phyloP scores from a whole-genome alignment of 805 yeast genomes.

The Myxozyma geophila region DNA sequence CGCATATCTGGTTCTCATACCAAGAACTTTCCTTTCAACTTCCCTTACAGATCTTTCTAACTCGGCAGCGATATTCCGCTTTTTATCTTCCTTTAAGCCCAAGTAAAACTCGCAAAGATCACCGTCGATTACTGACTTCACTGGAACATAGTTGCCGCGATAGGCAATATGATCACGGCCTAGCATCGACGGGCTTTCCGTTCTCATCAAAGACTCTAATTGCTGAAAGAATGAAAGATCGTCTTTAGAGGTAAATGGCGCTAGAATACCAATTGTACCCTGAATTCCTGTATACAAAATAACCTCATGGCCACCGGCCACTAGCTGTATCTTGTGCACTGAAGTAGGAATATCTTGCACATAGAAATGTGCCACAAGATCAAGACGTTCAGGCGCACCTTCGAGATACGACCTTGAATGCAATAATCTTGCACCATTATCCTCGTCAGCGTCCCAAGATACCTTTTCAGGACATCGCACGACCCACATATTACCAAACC shows the following conservation, averaged over 20 bases:
- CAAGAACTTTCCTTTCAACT: conserved; percentile 43
- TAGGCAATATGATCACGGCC: conserved; percentile 71
- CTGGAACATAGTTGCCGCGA: conserved; percentile 83
- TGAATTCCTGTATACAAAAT: conserved; percentile 75
- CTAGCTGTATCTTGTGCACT: conserved; percentile 58
- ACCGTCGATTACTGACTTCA: conserved; percentile 80
- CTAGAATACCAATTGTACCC: conserved; percentile 77
- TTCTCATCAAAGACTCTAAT: conserved; percentile 53
- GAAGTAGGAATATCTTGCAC: conserved; percentile 73
- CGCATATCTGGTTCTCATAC: conserved; percentile 41
- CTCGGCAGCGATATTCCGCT: conserved; percentile 42
- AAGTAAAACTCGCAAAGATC: conserved; percentile 72
- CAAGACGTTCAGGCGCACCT: conserved; percentile 61
- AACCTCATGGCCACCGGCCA: conserved; percentile 66
- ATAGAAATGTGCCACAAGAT: conserved; percentile 60
- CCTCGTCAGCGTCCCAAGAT: conserved; percentile 57
- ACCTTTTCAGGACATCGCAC: conserved; percentile 62
- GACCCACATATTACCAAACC: conserved; percentile 78
- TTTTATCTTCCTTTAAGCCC: conserved; percentile 35
- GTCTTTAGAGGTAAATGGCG: conserved; percentile 65
- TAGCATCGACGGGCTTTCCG: conserved; percentile 46
- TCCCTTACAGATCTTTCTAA: conserved; percentile 44
- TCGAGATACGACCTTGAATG: conserved; percentile 48
- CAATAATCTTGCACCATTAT: conserved; percentile 50
- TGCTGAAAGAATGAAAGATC: conserved; percentile 65